Evolutionary conservation across 2,329 filamentous ascomycete genomes (phyloP), one percentile per base, ranked within the genome.

Genomic region (Raffaelea arxii): DNA sequence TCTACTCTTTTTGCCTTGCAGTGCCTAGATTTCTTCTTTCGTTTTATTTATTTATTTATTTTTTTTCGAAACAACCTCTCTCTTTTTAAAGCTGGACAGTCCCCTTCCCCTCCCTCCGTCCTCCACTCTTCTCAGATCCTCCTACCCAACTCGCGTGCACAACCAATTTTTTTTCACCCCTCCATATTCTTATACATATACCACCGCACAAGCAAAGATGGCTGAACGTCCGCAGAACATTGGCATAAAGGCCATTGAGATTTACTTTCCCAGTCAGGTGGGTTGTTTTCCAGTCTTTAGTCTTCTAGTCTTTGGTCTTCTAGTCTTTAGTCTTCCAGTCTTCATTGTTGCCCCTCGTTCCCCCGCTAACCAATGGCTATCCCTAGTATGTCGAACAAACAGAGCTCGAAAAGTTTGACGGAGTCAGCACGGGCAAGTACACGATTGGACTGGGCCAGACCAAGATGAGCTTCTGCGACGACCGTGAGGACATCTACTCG

Each of bases 381-480:
- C 9, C 19, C 30, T 19, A 91, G 86, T 92, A 87, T 69, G 85
- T 92, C 59, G 84, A 90, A 62, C 86, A 92, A 70, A 66, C 72
- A 48, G 85, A 90, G 65, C 78, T 92, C 53, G 86, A 91, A 67
- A 86, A 87, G 69, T 87, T 88, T 69, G 86, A 92, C 78, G 86
- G 85, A 64, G 85, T 87, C 59, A 77, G 77, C 64, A 65, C 80
- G 48, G 86, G 86, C 56, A 92, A 92, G 71, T 92, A 92, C 75
- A 92, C 86, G 61, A 91, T 92, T 69, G 86, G 86, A 65, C 82
- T 92, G 48, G 86, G 86, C 59, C 86, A 92, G 77, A 91, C 84
- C 63, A 88, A 86, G 72, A 92, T 92, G 86, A 83, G 81, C 74
- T 92, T 92, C 71, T 91, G 86, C 65, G 86, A 92, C 68, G 86